Evolutionary conservation across 768 basidiomycete genomes (phyloP).

Genomic region (Flagelloscypha sp.): DNA sequence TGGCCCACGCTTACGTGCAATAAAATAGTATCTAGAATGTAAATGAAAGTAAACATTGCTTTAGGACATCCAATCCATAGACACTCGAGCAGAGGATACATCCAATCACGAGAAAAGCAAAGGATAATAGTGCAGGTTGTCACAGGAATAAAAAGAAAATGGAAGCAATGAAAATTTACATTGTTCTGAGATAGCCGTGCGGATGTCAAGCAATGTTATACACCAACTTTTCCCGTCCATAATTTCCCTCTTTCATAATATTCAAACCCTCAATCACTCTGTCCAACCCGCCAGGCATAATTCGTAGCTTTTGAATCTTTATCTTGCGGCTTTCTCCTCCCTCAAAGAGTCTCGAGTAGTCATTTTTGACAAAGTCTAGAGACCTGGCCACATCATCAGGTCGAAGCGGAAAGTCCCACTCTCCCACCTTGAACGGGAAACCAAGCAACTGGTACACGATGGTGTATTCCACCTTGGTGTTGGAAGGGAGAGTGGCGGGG

Average conservation of each 20-base stretch:
- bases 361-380: background rate
- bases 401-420: background rate
- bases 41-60: no score
- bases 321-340: background rate
- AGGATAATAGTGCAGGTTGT: no score
- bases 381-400: background rate
- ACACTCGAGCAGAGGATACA: no score
- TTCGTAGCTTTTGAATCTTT: background rate
- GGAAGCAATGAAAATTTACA: no score
- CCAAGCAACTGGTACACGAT: background rate
- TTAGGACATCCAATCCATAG: no score
- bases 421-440: background rate
- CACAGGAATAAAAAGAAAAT: no score
- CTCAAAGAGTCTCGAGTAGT: background rate
- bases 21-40: no score
- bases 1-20: no score
- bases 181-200: no score
- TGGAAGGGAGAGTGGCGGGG: background rate
- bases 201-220: constrained; percentile 1
- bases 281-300: background rate
- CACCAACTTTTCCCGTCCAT: background rate
- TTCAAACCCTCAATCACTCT: background rate
- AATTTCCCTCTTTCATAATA: background rate
- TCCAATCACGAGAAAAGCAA: no score
- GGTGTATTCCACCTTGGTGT: background rate